Evolutionary conservation across 345 rosid species (phyloP), one percentile per base, ranked within the genome.

Genomic region (Gynandropsis gynandra): DNA sequence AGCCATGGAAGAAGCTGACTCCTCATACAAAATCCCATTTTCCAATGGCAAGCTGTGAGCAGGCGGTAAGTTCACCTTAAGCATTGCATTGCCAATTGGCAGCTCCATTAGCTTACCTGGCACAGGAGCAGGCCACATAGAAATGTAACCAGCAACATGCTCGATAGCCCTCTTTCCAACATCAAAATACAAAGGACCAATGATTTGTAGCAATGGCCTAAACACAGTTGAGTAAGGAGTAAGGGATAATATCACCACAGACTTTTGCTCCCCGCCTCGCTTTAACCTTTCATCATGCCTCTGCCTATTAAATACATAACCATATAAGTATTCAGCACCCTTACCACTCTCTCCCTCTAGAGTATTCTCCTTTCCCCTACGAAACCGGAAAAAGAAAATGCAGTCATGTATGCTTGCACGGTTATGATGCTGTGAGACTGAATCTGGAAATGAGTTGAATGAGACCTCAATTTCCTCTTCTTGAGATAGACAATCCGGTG

Each of bases 231-330:
- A 85, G 70, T 68, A 85, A 52, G 99, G 99, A 42, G 62, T 51
- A 40, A 75, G 82, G 8, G 99, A 92, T 61, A 92, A 68, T 58
- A 92, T 85, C 59, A 92, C 97, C 11, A 92, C 83, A 40, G 97
- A 92, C 47, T 83, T 92, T 51, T 92, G 99, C 42, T 92, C 99
- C 54, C 99, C 99, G 4, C 99, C 99, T 15, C 99, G 71, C 71
- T 81, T 85, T 55, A 92, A 72, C 69, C 95, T 83, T 70, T 88
- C 97, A 46, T 92, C 99, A 34, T 92, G 97, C 63, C 97, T 80
- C 61, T 92, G 90, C 56, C 98, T 81, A 65, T 92, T 92, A 35
- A 92, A 92, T 1, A 87, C 98, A 60, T 74, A 92, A 24, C 98
- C 98, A 68, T 92, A 92, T 68, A 92, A 59, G 62, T 78, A 80